These are phyloP conservation scores for Aspergillus coremiiformis DNA, from an alignment of 495 filamentous ascomycete species.

Conservation along the genomic window DNA sequence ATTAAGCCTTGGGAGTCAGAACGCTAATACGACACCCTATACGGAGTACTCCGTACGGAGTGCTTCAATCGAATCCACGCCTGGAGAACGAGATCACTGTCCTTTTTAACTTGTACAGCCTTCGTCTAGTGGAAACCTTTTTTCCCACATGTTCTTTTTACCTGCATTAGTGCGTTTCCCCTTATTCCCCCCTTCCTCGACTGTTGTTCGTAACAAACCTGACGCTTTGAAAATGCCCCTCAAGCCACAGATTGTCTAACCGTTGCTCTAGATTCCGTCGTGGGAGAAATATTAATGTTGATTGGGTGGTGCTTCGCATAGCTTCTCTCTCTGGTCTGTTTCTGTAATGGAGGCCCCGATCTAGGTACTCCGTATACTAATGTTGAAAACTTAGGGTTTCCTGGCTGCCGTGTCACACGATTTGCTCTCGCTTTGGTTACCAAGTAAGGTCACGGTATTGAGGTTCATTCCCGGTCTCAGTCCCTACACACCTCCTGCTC, in stretches of 20 bases:
- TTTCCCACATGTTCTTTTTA: no score
- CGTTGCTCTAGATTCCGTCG: conserved; percentile 2
- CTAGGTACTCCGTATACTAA: no score
- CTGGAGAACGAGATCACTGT: no score
- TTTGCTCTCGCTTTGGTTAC: conserved; percentile 3
- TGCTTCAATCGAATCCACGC: no score
- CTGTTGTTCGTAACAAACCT: conserved; percentile 14
- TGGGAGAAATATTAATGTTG: conserved; percentile 8
- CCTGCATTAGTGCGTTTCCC: no score
- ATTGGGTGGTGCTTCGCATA: conserved; percentile 10
- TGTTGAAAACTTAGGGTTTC: conserved; percentile 9
- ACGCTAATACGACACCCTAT: no score
- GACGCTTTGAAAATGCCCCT: conserved; percentile 1
- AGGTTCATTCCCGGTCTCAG: no score
- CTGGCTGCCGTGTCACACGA: conserved; percentile 9
- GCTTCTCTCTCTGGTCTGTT: conserved; percentile 10
- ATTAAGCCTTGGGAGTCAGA: not conserved
- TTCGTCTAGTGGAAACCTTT: no score
- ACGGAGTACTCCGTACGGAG: no score
- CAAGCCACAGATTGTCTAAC: conserved; percentile 3
- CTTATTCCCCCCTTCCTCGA: conserved; percentile 11
- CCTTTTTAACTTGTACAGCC: no score
- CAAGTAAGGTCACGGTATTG: no score
- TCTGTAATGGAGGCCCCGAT: conserved; percentile 7
- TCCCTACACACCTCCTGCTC: no score